Base-by-base conservation (phyloP, 176 grass and related monocot genomes). In the Carex myosuroides region DNA sequence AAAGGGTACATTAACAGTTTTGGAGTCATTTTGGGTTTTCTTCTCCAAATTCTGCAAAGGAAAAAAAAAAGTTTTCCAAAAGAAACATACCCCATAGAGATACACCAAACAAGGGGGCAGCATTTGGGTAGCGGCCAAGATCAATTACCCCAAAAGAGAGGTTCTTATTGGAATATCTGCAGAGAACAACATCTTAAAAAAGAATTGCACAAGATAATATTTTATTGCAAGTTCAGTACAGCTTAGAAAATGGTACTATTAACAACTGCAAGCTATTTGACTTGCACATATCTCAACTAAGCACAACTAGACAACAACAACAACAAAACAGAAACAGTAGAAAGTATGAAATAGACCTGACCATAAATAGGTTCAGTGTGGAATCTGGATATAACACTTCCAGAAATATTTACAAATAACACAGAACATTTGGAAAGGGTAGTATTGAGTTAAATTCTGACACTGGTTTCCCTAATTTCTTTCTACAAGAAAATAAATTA, bases 61-160 rank as follows among this genome's bases (percentile, higher is more conserved):
- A 46, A 56, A 1, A 70, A 7, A 9, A 29, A 42, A 64, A 83
- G 77, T 35, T 60, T 33, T 82, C n/a, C 21, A 80, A 62, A 12
- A 50, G 80, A 66, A 72, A 80, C 10, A 68, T 95, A 99, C 93
- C 91, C 87, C 85, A 86, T 72, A 95, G 86, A 72, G 93, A 99
- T 93, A 99, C 87, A 79, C 96, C 93, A 88, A 95, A 99, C 70
- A 89, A 93, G 55, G 91, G 84, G 56, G 93, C 91, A 83, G 91
- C 93, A 93, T 95, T 95, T 89, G 96, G 96, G n/a, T 95, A 99
- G 85, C 94, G 96, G 78, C 96, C 96, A 52, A 99, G 83, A 91
- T 95, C 96, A 84, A 99, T 72, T 92, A 92, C 83, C 84, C 91
- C 93, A 93, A 99, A 99, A 66, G 96, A 95, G 57, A 99, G 88